Conservation (phyloP, 2,329 filamentous ascomycete species). For the Fusarium tanahbumbuense region DNA sequence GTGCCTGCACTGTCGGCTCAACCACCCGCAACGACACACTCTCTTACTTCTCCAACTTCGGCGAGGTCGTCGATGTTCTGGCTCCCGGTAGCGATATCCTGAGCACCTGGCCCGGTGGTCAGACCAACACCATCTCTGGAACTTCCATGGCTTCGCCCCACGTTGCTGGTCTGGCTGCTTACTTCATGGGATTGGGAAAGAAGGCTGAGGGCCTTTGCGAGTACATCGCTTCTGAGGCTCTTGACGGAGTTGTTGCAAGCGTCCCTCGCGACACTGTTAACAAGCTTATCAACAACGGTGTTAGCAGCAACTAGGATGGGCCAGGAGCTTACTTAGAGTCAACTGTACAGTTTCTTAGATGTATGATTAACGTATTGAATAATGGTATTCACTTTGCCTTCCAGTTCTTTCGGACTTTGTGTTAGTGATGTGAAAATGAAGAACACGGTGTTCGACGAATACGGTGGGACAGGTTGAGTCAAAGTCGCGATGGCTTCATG, state of each 20-base stretch:
- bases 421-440: neutral
- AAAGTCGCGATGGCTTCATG: neutral
- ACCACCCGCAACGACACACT: conserved; percentile 54
- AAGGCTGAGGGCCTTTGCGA: conserved; percentile 38
- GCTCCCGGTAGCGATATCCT: conserved; percentile 62
- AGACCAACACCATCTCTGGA: conserved; percentile 56
- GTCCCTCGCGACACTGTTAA: conserved; percentile 31
- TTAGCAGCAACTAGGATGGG: conserved; percentile 22
- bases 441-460: no score
- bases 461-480: neutral
- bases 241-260: conserved; percentile 22
- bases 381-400: conserved; percentile 5
- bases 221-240: conserved; percentile 32
- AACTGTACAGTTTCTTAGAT: conserved; percentile 11
- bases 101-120: conserved; percentile 61
- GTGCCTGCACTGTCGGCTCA: conserved; percentile 66
- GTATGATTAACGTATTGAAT: conserved; percentile 21
- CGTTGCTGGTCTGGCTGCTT: conserved; percentile 57
- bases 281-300: conserved; percentile 40
- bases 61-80: conserved; percentile 61
- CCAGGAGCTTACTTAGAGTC: neutral
- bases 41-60: conserved; percentile 65
- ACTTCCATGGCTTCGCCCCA: conserved; percentile 60
- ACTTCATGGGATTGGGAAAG: conserved; percentile 53
- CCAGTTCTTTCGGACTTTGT: neutral